Base-by-base conservation (phyloP, 805 yeast genomes). In the Pichia membranifaciens region DNA sequence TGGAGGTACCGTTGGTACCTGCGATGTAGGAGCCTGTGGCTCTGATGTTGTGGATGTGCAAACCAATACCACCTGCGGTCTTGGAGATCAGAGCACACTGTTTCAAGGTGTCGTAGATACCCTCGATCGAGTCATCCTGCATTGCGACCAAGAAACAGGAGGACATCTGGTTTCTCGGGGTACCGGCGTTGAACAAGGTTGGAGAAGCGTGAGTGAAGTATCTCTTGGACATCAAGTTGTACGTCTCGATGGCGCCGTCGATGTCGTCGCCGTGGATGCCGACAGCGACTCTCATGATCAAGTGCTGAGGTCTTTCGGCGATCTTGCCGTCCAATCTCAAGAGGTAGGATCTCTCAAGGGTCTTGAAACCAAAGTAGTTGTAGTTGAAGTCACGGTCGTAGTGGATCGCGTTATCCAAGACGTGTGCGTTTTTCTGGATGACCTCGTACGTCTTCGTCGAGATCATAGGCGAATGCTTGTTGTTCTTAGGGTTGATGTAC, bases 401-500 rank as follows among this genome's bases (percentile, higher is more conserved):
- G 33, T 78, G 84, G 41, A 91, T 79, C 16, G 95, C 81, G 10
- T 81, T 72, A 67, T 91, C 80, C 45, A 91, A 72, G 60, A 72
- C 79, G 34, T 80, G 84, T 41, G 78, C 77, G 63, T 87, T 70
- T 44, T 76, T 67, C 72, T 69, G 69, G 13, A 89, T 93, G 45
- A 78, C 74, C 17, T 80, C 70, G 58, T 75, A 78, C 33, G 85
- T 77, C 48, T 76, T 79, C 38, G 83, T 69, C 2, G 95, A 79
- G 28, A 91, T 73, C 81, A 88, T 74, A 9, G 93, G 88, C 18
- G 69, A 62, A 52, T 72, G 86, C 58, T 69, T 69, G 34, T 75
- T 83, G 43, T 85, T 90, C 59, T 81, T 82, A 40, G 96, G 95
- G 66, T 89, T 87, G 55, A 84, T 72, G 64, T 88, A 91, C 54